Conservation (phyloP, 2,329 filamentous ascomycete species). For the Penicillium nordicum region DNA sequence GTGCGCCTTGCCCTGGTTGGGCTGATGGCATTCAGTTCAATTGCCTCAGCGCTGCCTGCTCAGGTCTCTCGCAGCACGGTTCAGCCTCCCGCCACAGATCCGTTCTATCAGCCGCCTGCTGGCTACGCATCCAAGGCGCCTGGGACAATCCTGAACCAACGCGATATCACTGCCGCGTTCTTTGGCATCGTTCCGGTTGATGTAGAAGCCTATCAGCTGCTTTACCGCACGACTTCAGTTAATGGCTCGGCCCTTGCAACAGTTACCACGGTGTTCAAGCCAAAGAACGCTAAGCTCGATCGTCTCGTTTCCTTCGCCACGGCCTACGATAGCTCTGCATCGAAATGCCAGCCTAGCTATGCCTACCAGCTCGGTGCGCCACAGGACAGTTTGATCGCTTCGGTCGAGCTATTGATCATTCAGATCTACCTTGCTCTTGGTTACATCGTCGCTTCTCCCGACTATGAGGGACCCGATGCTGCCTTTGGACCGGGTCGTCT, state of each 20-base stretch:
- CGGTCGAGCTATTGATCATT: conserved; percentile 34
- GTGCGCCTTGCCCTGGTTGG: conserved; percentile 5
- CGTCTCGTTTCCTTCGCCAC: conserved; percentile 45
- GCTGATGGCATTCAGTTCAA: background rate
- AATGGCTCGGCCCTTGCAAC: conserved; percentile 38
- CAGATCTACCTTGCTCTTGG: conserved; percentile 41
- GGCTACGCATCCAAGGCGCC: conserved; percentile 22
- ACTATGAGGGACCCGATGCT: conserved; percentile 49
- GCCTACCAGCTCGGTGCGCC: conserved; percentile 32
- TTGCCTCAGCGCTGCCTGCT: conserved; percentile 3
- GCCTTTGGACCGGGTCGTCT: conserved; percentile 44
- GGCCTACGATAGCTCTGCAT: conserved; percentile 31
- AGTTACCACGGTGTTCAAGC: conserved; percentile 42
- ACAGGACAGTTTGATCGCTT: conserved; percentile 32
- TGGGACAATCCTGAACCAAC: conserved; percentile 25
- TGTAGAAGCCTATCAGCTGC: conserved; percentile 35
- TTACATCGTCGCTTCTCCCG: conserved; percentile 49
- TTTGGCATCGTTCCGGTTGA: conserved; percentile 23
- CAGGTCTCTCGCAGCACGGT: background rate
- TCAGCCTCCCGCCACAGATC: conserved; percentile 18
- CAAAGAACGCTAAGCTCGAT: conserved; percentile 23
- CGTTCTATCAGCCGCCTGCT: conserved; percentile 28
- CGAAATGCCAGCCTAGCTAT: conserved; percentile 29
- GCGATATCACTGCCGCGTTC: conserved; percentile 19
- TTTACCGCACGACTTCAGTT: conserved; percentile 43